These are phyloP conservation scores for Quercus cerris DNA, from an alignment of 306 rosid species.

Conservation along the genomic window DNA sequence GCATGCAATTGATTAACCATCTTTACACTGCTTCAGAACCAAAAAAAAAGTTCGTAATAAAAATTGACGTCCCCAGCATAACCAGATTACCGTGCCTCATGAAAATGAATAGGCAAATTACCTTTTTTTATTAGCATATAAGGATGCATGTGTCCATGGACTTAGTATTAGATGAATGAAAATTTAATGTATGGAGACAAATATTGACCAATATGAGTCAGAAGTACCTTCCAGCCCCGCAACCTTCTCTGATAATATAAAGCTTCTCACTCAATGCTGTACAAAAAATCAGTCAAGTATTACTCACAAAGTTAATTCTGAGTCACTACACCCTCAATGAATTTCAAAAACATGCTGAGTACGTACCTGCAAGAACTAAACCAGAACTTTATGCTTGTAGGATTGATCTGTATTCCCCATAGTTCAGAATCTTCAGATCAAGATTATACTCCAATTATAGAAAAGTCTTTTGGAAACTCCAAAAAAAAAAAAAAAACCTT, in stretches of 20 bases:
- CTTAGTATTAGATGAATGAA: not conserved
- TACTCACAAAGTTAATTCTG: constrained; percentile 23
- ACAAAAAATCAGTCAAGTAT: constrained; percentile 25
- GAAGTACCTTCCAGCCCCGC: constrained; percentile 88
- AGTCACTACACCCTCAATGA: constrained; percentile 15
- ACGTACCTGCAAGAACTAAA: constrained; percentile 65
- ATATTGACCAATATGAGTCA: constrained; percentile 12
- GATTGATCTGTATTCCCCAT: not conserved
- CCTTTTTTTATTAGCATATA: constrained; percentile 4
- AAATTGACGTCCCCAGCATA: constrained; percentile 4
- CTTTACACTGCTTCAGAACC: constrained; percentile 70
- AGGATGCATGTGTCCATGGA: constrained; percentile 9
- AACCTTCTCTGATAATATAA: constrained; percentile 79
- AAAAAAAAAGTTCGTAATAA: constrained; percentile 8
- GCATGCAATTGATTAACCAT: constrained; percentile 96
- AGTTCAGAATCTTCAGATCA: not conserved
- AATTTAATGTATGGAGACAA: not conserved
- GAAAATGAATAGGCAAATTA: not conserved
- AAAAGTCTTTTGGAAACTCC: not conserved
- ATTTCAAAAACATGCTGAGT: constrained; percentile 22
- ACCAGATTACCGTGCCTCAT: constrained; percentile 3
- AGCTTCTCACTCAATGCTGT: constrained; percentile 95
- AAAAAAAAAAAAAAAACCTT: too few relatives aligned
- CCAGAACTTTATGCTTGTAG: constrained; percentile 22
- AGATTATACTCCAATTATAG: not conserved